Base-by-base conservation (phyloP, 2,329 filamentous ascomycete genomes). In the Aspergillus eucalypticola region DNA sequence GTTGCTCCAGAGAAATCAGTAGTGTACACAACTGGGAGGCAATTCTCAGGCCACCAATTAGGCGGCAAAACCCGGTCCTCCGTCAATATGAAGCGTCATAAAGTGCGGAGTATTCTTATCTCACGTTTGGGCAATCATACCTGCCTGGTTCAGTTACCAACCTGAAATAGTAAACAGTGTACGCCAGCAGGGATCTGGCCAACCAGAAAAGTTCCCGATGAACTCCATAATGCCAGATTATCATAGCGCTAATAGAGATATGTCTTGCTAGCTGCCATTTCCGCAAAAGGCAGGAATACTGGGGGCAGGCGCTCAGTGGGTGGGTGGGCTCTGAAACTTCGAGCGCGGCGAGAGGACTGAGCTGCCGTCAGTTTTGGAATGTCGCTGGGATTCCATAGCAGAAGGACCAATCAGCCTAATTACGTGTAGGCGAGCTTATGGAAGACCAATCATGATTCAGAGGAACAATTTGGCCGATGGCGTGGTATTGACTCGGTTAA, bases 301-400 rank as follows among this genome's bases (percentile, higher is more conserved):
- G 2, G 5, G 2, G 5, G 25, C 10, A 44, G 17, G 19, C 11
- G 10, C 13, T 7, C 27, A 44, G 41, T 46, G 23, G 46, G n/a
- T 42, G 25, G 25, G 11, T 32, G 39, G 25, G 53, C 25, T 35
- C 29, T 19, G 35, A n/a, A 21, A 25, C 32, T 21, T 21, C 23
- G 51, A 21, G 39, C 53, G 44, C 39, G 42, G 53, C 38, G 39
- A 32, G 39, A 55, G 39, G 23, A 41, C 39, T 55, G 53, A 46
- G 32, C 53, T 55, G 53, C 42, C 53, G 53, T 55, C 53, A 55
- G 53, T 41, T 46, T 55, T 44, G 10, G 19, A 44, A 25, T 42
- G 6, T 42, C 27, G 39, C 25, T 32, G 41, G 42, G 23, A 41
- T 46, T n/a, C 25, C 38, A 19, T 44, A 10, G 23, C 17, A n/a